Evolutionary conservation across 495 filamentous ascomycete genomes (phyloP).

Genomic region (Tuber aestivum): DNA sequence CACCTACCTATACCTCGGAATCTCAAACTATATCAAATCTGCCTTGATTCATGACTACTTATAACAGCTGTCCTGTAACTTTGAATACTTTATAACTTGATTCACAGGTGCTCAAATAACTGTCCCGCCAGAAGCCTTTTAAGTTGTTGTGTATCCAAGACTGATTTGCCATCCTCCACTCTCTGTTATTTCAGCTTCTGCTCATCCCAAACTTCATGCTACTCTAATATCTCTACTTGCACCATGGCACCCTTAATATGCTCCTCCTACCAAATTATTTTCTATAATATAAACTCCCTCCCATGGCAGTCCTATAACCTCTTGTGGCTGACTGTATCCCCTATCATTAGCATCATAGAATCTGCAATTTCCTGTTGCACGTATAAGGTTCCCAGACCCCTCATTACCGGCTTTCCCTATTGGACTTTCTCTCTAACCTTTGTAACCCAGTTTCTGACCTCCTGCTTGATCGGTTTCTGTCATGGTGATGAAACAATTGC

Average conservation of each 20-base stretch:
- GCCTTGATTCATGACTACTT: no score
- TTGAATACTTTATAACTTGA: background rate
- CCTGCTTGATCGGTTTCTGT: background rate
- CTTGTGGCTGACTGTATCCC: background rate
- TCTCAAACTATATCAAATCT: no score
- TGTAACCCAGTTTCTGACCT: background rate
- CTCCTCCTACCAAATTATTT: no score
- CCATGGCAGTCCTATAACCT: background rate
- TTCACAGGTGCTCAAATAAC: background rate
- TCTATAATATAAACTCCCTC: no score
- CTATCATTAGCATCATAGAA: background rate
- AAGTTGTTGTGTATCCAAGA: no score
- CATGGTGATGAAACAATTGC: background rate
- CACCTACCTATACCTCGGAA: no score
- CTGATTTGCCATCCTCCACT: no score
- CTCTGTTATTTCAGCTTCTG: no score
- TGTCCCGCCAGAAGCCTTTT: no score
- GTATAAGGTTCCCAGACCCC: background rate
- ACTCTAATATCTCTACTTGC: no score
- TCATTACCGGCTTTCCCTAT: background rate
- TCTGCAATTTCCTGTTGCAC: background rate
- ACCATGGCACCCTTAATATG: no score
- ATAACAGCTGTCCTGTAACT: background rate
- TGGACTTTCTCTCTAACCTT: background rate
- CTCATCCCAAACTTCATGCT: no score